Evolutionary conservation across 2,329 filamentous ascomycete genomes (phyloP).

Genomic region (Pyrenophora tritici-repentis): DNA sequence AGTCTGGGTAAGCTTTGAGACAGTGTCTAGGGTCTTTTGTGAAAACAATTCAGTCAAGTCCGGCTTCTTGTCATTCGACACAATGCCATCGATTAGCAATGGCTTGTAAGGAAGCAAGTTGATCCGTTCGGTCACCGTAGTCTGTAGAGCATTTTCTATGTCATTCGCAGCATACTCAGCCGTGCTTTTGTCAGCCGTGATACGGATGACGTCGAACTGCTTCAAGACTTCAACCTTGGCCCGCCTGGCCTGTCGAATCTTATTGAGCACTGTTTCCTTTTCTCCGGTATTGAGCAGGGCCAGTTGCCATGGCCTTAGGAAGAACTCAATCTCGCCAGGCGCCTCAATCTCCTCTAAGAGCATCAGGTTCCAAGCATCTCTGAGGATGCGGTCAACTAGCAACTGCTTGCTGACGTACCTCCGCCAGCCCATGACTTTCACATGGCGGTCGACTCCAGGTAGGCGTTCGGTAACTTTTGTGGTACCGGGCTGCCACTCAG

Average conservation of each 20-base stretch:
- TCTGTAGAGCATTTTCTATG: slow-evolving; percentile 32
- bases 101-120: slow-evolving; percentile 29
- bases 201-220: slow-evolving; percentile 37
- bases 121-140: slow-evolving; percentile 22
- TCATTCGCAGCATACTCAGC: slow-evolving; percentile 46
- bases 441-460: slow-evolving; percentile 24
- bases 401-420: slow-evolving; percentile 33
- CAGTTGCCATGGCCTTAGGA: slow-evolving; percentile 41
- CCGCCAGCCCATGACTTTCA: slow-evolving; percentile 10
- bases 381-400: slow-evolving; percentile 43
- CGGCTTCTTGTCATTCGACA: slow-evolving; percentile 3
- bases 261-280: slow-evolving; percentile 29
- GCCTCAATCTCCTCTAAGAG: slow-evolving; percentile 45
- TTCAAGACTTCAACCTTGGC: slow-evolving; percentile 38
- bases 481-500: slow-evolving; percentile 41
- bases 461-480: slow-evolving; percentile 32
- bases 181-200: slow-evolving; percentile 45
- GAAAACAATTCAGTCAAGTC: slow-evolving; percentile 20
- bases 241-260: slow-evolving; percentile 33
- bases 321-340: slow-evolving; percentile 43
- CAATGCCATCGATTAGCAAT: slow-evolving; percentile 13
- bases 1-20: slow-evolving; percentile 32
- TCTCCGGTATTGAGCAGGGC: slow-evolving; percentile 38
- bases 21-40: slow-evolving; percentile 20
- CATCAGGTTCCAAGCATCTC: slow-evolving; percentile 39